phyloP scores from a whole-genome alignment of 2,329 filamentous ascomycete species.

The Thermoascus crustaceus region DNA sequence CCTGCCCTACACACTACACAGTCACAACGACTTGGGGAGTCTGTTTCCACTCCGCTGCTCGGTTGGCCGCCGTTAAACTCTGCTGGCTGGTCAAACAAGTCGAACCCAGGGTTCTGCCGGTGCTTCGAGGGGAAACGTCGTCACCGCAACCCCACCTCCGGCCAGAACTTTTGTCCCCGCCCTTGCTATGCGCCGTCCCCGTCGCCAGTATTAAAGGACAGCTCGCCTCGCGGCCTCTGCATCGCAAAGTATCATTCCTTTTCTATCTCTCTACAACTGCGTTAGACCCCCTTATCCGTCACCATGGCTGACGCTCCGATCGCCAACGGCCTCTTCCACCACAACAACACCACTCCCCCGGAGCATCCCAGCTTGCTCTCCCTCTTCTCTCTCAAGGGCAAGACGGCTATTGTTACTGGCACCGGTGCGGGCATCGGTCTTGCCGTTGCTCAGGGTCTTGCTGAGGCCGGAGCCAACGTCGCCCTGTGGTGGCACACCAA shows the following conservation, averaged over 20 bases:
- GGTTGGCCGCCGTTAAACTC: too few species aligned
- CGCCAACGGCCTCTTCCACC: constrained; percentile 44
- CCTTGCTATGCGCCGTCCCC: too few species aligned
- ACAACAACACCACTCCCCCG: constrained; percentile 48
- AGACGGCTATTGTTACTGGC: constrained; percentile 62
- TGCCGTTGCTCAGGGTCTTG: constrained; percentile 54
- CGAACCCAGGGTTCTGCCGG: too few species aligned
- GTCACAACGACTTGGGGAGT: too few species aligned
- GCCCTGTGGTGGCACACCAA: constrained; percentile 67
- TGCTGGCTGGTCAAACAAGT: too few species aligned
- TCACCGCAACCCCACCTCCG: too few species aligned
- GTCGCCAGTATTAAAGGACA: too few species aligned
- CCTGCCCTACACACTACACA: too few species aligned
- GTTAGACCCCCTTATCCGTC: constrained; percentile 2
- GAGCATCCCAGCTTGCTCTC: constrained; percentile 46
- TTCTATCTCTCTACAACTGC: background rate
- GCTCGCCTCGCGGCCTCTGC: too few species aligned
- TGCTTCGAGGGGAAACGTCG: too few species aligned
- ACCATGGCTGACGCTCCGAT: constrained; percentile 29
- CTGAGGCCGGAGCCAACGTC: constrained; percentile 64
- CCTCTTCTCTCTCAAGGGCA: constrained; percentile 61
- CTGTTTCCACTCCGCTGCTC: too few species aligned
- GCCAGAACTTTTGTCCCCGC: too few species aligned
- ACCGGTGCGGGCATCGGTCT: constrained; percentile 63
- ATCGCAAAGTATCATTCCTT: background rate